These are phyloP conservation scores for Fraxinus paxiana DNA, from an alignment of 305 asterid genomes.

Conservation along the genomic window DNA sequence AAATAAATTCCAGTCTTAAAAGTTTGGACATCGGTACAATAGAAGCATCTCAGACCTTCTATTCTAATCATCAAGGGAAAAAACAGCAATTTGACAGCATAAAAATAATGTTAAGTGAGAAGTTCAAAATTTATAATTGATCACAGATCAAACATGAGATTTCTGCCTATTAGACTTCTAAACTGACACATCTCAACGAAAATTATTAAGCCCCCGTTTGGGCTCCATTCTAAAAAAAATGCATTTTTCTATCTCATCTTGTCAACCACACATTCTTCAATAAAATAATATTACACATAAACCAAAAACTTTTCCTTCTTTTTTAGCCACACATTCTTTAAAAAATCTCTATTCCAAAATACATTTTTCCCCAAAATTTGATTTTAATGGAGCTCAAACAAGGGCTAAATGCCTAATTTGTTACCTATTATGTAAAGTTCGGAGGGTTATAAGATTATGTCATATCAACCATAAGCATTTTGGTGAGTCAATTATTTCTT, in stretches of 20 bases:
- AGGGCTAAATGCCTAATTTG: neutral
- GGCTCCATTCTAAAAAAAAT: too few relatives aligned
- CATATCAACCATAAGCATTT: neutral
- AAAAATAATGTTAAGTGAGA: neutral
- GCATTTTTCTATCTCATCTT: too few relatives aligned
- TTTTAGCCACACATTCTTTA: too few relatives aligned
- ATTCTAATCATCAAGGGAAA: conserved; percentile 13
- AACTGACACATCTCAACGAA: neutral
- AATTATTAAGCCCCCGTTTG: neutral
- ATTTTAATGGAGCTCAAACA: too few relatives aligned
- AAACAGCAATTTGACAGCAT: conserved; percentile 22
- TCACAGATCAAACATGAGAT: conserved; percentile 3
- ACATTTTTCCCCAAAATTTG: too few relatives aligned
- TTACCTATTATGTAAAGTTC: neutral
- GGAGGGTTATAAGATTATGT: neutral
- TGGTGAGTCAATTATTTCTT: neutral
- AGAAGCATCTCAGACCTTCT: conserved; percentile 16
- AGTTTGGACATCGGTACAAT: conserved; percentile 11
- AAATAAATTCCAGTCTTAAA: conserved; percentile 30
- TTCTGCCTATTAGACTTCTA: conserved; percentile 12
- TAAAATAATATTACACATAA: too few relatives aligned
- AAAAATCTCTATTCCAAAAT: too few relatives aligned
- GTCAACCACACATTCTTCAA: too few relatives aligned
- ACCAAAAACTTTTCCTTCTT: too few relatives aligned
- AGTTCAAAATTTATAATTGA: conserved; percentile 9